phyloP scores from a whole-genome alignment of 768 basidiomycete genomes.

The Phanerochaete carnosa region DNA sequence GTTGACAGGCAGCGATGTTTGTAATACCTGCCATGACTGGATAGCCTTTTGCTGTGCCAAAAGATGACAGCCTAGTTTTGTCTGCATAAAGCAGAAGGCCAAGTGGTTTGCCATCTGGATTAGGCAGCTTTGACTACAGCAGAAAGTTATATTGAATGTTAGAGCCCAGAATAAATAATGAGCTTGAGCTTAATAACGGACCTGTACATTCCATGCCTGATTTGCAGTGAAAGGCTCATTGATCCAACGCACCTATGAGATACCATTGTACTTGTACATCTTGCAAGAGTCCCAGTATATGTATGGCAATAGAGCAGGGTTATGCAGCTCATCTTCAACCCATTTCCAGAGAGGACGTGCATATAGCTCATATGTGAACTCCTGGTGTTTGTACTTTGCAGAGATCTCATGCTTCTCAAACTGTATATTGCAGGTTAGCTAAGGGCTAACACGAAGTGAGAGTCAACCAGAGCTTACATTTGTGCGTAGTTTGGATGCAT shows the following conservation, averaged over 20 bases:
- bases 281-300: conserved; percentile 13
- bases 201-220: conserved; percentile 13
- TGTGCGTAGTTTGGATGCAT: not conserved
- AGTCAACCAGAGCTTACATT: conserved; percentile 11
- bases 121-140: conserved; percentile 7
- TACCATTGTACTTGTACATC: conserved; percentile 9
- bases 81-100: conserved; percentile 18
- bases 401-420: conserved; percentile 1
- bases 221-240: conserved; percentile 18
- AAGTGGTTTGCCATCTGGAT: conserved; percentile 7
- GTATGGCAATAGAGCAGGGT: conserved; percentile 5
- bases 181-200: not conserved
- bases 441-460: not conserved
- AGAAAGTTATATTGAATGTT: not conserved
- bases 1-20: conserved; percentile 14
- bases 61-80: conserved; percentile 17
- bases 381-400: not conserved
- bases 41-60: conserved; percentile 17
- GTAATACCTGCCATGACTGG: conserved; percentile 14
- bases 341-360: conserved; percentile 11
- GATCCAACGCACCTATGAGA: conserved; percentile 3
- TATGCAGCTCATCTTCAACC: conserved; percentile 6
- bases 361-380: conserved; percentile 3
- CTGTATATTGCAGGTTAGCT: not conserved
- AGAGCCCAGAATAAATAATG: no score